These are phyloP conservation scores for Fomitopsis serialis DNA, from an alignment of 768 basidiomycete species.

Conservation along the genomic window DNA sequence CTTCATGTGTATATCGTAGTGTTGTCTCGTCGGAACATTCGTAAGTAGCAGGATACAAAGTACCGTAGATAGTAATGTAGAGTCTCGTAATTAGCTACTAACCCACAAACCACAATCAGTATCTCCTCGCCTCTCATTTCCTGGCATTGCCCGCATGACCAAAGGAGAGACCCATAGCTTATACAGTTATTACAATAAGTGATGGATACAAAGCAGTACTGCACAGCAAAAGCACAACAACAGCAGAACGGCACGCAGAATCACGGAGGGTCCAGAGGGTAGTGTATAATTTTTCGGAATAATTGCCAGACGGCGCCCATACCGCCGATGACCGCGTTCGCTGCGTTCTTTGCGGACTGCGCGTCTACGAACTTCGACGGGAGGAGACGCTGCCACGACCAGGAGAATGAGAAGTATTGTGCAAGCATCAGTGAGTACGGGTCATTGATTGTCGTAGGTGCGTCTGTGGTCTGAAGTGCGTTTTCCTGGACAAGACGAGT, in stretches of 20 bases:
- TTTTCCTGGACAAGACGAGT: neutral
- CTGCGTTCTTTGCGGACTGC: conserved; percentile 19
- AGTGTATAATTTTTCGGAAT: conserved; percentile 48
- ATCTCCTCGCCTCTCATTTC: too few species aligned
- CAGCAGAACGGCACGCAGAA: neutral
- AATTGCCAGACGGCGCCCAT: conserved; percentile 42
- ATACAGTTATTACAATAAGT: neutral
- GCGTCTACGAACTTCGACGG: neutral
- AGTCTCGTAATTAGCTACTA: neutral
- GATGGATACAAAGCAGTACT: neutral
- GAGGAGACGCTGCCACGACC: neutral
- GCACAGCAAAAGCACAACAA: neutral
- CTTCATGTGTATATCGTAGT: conserved; percentile 4
- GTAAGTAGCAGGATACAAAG: neutral
- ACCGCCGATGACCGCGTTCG: conserved; percentile 31
- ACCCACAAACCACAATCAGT: neutral
- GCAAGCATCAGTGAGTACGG: conserved; percentile 12
- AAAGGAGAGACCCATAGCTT: neutral
- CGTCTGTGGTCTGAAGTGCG: neutral
- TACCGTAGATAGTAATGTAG: too few species aligned
- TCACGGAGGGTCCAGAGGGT: conserved; percentile 48
- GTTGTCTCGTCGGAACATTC: conserved; percentile 1
- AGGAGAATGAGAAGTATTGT: neutral
- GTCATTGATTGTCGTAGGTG: conserved; percentile 11
- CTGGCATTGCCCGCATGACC: neutral